Evolutionary conservation across 176 grass and related monocot species (phyloP), one percentile per base, ranked within the genome.

Genomic region (Cenchrus purpureus): DNA sequence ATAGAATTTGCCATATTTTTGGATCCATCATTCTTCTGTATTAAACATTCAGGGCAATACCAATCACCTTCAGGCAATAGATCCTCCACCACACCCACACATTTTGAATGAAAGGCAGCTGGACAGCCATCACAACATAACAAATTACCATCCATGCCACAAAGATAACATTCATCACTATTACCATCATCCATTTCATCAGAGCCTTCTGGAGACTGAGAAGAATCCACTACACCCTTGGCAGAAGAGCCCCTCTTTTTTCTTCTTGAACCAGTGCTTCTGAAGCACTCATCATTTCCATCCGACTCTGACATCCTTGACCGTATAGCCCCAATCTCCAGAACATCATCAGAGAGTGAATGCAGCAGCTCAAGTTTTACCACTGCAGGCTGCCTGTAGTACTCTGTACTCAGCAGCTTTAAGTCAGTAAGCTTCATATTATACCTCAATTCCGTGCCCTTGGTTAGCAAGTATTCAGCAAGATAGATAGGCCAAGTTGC

Each of bases 41-140:
- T 85, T 56, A 85, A 88, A 62, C 97, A 99, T 70, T 99, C 91
- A 7, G 97, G 94, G 82, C 97, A 99, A 73, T 88, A 89, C 97
- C 97, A 99, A 77, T 91, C 79, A 63, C 94, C 97, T 92, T 99
- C 93, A 71, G 97, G 91, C 86, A 99, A 96, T 57, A 91, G 81
- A 89, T 95, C 93, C 75, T 94, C 94, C 63, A 86, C 93, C 67
- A 92, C 89, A 48, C 96, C 96, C 16, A 95, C 93, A 76, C 96
- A 98, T 87, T 85, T 99, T 48, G 97, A 99, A 85, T 99, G 97
- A 73, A 99, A 99, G 10, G 97, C 97, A 71, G 92, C 89, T 83
- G 97, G 97, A 83, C 97, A 99, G 71, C 94, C 97, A 86, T 99
- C 97, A 50, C 97, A 99, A 70, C 97, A 99, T 88, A 99, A 77